A percentile compares a stretch with the other conserved stretches of the same genome.
phyloP scores from a whole-genome alignment of 768 basidiomycete species.

The Rhizopogon vinicolor region DNA sequence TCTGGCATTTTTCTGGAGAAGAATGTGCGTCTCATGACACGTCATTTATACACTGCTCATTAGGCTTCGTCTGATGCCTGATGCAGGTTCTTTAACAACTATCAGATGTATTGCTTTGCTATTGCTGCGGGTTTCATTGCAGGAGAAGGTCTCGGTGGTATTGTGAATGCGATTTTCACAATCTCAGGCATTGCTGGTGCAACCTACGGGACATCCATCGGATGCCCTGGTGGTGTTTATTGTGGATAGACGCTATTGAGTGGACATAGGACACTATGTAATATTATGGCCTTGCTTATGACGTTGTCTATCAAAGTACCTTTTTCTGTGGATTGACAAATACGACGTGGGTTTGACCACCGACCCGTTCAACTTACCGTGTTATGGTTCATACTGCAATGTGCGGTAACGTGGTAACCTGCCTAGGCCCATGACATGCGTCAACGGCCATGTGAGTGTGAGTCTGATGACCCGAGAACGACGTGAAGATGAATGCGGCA shows the following conservation, averaged over 20 bases:
- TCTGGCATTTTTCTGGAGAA: slow-evolving; percentile 15
- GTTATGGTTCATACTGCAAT: too few species aligned
- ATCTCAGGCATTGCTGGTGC: slow-evolving; percentile 19
- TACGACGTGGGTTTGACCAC: too few species aligned
- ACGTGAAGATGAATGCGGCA: too few species aligned
- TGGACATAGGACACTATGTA: too few species aligned
- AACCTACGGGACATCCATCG: slow-evolving; percentile 15
- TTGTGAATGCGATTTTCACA: slow-evolving; percentile 20
- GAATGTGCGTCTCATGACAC: not conserved
- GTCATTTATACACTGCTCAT: not conserved
- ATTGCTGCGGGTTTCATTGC: slow-evolving; percentile 32
- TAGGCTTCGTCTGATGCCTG: not conserved
- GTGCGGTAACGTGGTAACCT: too few species aligned
- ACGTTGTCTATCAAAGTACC: too few species aligned
- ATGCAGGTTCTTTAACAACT: slow-evolving; percentile 1
- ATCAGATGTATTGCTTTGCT: slow-evolving; percentile 24
- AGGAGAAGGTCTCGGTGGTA: slow-evolving; percentile 31
- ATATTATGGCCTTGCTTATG: not conserved
- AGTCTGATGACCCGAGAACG: too few species aligned
- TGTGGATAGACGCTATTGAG: slow-evolving; percentile 10
- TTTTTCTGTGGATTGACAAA: too few species aligned
- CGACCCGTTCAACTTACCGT: too few species aligned
- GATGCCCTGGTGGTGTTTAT: slow-evolving; percentile 18
- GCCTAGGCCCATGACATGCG: too few species aligned
- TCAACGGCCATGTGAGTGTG: too few species aligned